Base-by-base conservation (phyloP, 768 basidiomycete genomes). In the Austroboletus festivus region DNA sequence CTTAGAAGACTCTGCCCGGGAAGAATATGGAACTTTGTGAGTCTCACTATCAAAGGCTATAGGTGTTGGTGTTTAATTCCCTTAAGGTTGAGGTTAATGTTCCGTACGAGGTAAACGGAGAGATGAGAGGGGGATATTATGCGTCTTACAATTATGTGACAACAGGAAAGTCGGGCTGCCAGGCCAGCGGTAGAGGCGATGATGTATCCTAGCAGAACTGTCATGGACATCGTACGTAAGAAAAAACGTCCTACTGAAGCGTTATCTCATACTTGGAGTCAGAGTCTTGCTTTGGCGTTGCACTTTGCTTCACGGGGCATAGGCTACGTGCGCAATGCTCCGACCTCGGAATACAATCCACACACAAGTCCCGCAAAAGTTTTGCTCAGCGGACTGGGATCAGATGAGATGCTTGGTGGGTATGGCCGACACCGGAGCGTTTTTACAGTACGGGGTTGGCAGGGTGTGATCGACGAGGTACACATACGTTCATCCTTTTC, bases 371-470 rank as follows among this genome's bases (percentile, higher is more conserved):
- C 74, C 8, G 92, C 96, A 0, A 79, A 81, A 38, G 93, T 98
- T 0, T 71, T 97, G 9, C 70, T 99, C 21, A 94, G 83, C 53
- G 96, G 96, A 1, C 73, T 99, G 7, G 96, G 96, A 0, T 90
- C 96, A 1, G 96, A 99, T 62, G 96, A 99, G 63, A 75, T 97
- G 34, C 74, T 99, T 5, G 96, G 93, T 3, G 96, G 96, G 1
- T 99, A 99, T 65, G 80, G 89, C 3, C 76, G 96, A 48, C 93
- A 97, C 70, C 79, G 91, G 8, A 79, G 82, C 10, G 88, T 83
- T 1, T 98, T 80, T 62, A 74, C 69, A 6, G 57, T 65, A 7
- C 78, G 75, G 18, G 82, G 88, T 11, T 95, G 92, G 92, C 59
- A 73, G 53, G 85, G 81, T 9, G 78, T 92, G 37, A 77, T 94